Evolutionary conservation across 768 basidiomycete species (phyloP), one percentile per base, ranked within the genome.

Genomic region (Suillus alpinus): DNA sequence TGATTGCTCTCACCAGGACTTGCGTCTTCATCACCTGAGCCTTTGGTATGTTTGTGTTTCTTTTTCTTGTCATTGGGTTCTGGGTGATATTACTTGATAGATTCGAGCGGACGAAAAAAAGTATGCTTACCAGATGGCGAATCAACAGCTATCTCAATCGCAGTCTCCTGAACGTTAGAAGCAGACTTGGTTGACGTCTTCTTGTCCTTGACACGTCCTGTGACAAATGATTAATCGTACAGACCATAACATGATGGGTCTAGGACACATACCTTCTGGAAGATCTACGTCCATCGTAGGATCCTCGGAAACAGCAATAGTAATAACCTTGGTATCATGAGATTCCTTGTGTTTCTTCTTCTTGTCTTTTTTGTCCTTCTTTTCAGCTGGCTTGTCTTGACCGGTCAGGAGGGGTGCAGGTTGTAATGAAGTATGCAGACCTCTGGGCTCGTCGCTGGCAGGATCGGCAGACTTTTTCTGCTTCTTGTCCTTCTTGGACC

Each of bases 311-410:
- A 63, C 62, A 34, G 66, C 44, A 47, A 68, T 49, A 16, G 68
- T 55, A 29, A 64, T 61, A 1, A 67, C 23, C 23, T 55, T 65
- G 9, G 69, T 66, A 56, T 77, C 75, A 55, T 75, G 76, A 66
- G 71, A 75, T 44, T 73, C 75, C 66, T 79, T 80, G 68, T 77
- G 78, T 16, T 52, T 55, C 66, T 75, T 80, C 67, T 78, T 77
- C 63, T 77, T 79, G 68, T 78, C 79, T 53, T 77, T 75, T 55
- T 75, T 75, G 58, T 70, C 73, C 66, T 74, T 77, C 63, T 72
- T 74, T 52, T 63, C 67, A 41, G 41, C 61, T 62, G 57, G 59
- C 44, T 63, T 62, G 46, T 51, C 59, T 44, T 57, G 37, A 36
- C 40, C 23, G 43, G 64, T 69, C 46, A 67, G 53, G 36, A 58